Conservation (phyloP, 2,329 filamentous ascomycete species). For the Macroventuria anomochaeta region DNA sequence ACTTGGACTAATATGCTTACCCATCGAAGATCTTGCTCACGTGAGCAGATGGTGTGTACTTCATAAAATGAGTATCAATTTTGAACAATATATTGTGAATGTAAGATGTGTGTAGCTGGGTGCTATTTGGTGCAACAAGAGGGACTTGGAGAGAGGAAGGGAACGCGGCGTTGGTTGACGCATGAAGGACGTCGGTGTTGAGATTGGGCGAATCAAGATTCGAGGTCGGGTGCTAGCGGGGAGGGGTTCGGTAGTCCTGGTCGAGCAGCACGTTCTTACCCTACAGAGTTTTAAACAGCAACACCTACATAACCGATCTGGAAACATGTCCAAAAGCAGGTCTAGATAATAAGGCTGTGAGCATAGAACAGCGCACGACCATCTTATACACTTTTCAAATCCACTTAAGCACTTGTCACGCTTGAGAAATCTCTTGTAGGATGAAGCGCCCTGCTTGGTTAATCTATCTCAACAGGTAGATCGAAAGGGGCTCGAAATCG, state of each 20-base stretch:
- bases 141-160: background rate
- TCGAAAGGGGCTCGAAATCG: no score
- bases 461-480: background rate
- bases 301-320: background rate
- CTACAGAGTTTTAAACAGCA: background rate
- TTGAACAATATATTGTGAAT: background rate
- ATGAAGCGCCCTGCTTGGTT: background rate
- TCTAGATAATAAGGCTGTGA: background rate
- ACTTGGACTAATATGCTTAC: no score
- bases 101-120: background rate
- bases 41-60: constrained; percentile 10
- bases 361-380: background rate
- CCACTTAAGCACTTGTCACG: background rate
- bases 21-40: constrained; percentile 12
- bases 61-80: background rate
- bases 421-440: background rate
- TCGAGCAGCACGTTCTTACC: background rate
- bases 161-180: background rate
- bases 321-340: background rate
- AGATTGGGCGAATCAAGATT: background rate
- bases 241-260: background rate
- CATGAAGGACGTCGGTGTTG: background rate
- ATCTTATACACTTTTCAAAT: background rate
- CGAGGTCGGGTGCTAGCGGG: background rate
- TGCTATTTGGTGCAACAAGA: background rate